Evolutionary conservation across 495 filamentous ascomycete genomes (phyloP).

Genomic region (Cryomyces minteri): DNA sequence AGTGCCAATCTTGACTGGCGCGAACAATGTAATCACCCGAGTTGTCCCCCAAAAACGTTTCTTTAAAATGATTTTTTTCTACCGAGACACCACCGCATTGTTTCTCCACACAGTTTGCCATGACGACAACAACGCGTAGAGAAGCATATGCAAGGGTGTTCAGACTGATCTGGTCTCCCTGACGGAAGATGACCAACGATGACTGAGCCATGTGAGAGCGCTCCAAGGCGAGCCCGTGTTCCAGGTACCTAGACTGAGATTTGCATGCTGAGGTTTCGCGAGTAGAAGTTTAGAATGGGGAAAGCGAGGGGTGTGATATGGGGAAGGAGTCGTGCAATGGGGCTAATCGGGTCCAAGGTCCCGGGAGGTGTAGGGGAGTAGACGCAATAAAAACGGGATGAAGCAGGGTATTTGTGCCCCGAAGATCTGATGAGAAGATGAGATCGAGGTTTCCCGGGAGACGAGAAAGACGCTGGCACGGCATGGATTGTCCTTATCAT

Average conservation of each 20-base stretch:
- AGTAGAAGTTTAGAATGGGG: not conserved
- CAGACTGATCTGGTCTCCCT: not conserved
- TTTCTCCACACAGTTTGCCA: not conserved
- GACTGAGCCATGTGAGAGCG: not conserved
- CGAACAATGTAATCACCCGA: not conserved
- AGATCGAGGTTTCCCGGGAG: not conserved
- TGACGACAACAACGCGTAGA: not conserved
- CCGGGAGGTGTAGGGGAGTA: not conserved
- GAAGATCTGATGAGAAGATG: not conserved
- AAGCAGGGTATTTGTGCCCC: not conserved
- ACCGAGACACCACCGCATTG: not conserved
- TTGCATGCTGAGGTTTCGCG: not conserved
- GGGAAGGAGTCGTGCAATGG: not conserved
- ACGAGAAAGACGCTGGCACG: not conserved
- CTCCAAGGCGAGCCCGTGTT: not conserved
- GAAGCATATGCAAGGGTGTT: not conserved
- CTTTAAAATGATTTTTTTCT: not conserved
- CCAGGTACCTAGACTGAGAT: not conserved
- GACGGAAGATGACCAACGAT: not conserved
- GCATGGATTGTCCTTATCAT: too few species aligned
- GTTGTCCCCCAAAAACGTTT: not conserved
- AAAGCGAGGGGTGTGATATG: not conserved
- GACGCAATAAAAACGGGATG: too few species aligned
- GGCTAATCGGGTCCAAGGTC: not conserved
- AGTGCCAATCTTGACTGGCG: too few species aligned